Conservation (phyloP, 106 monocot species). For the Dactylorhiza incarnata region DNA sequence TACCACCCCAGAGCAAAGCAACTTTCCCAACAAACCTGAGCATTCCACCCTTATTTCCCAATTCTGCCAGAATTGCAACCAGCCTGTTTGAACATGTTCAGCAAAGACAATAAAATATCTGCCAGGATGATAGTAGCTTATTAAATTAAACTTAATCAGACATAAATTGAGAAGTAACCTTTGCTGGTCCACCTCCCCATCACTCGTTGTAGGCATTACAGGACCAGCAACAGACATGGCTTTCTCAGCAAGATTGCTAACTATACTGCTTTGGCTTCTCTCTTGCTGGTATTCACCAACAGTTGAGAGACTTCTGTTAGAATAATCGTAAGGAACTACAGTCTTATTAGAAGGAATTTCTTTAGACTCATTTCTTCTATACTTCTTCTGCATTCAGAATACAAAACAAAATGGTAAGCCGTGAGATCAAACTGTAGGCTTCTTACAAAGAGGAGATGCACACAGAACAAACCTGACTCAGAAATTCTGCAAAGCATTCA, state of each 20-base stretch:
- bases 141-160: neutral
- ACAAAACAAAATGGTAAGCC: slow-evolving; percentile 3
- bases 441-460: neutral
- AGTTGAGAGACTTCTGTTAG: slow-evolving; percentile 8
- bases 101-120: slow-evolving; percentile 10
- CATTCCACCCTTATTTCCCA: slow-evolving; percentile 87
- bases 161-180: slow-evolving; percentile 36
- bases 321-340: slow-evolving; percentile 8
- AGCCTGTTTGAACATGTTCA: slow-evolving; percentile 43
- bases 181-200: slow-evolving; percentile 81
- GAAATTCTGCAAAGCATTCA: neutral
- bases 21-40: slow-evolving; percentile 76
- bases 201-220: slow-evolving; percentile 69
- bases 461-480: neutral
- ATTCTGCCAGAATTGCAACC: slow-evolving; percentile 64
- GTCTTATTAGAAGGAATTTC: neutral
- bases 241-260: slow-evolving; percentile 82
- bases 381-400: slow-evolving; percentile 16
- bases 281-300: slow-evolving; percentile 31
- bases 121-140: slow-evolving; percentile 5
- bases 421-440: neutral
- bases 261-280: slow-evolving; percentile 40
- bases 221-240: slow-evolving; percentile 86
- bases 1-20: slow-evolving; percentile 96
- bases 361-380: slow-evolving; percentile 2